A percentile compares a stretch with the other conserved stretches of the same genome.
These are phyloP conservation scores for Megacollybia platyphylla DNA, from an alignment of 1,284 basidiomycete genomes.

Conservation along the genomic window DNA sequence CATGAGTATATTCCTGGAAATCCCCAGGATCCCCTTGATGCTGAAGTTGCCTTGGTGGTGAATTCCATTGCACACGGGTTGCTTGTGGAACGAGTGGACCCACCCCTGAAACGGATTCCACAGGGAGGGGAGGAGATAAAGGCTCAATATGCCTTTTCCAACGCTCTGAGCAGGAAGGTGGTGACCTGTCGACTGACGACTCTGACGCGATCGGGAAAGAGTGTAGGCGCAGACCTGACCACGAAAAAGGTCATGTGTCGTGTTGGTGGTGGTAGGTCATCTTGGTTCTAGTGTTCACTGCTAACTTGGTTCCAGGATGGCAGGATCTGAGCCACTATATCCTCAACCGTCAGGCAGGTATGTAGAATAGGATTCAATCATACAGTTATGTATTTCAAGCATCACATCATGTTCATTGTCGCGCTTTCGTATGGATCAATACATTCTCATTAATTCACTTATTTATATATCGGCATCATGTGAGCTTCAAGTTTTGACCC, in stretches of 20 bases:
- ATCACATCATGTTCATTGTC: conserved; percentile 12
- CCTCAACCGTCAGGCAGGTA: conserved; percentile 54
- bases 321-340: conserved; percentile 76
- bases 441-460: neutral
- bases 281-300: conserved; percentile 5
- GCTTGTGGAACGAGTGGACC: conserved; percentile 68
- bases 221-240: conserved; percentile 28
- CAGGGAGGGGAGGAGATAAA: conserved; percentile 69
- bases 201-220: conserved; percentile 46
- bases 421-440: conserved; percentile 11
- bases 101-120: conserved; percentile 50
- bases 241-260: conserved; percentile 81
- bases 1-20: conserved; percentile 62
- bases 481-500: neutral
- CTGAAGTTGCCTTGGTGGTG: conserved; percentile 62
- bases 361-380: conserved; percentile 14
- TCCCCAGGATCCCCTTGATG: conserved; percentile 68
- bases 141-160: conserved; percentile 75
- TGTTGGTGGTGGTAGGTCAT: conserved; percentile 58
- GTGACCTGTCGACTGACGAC: conserved; percentile 75
- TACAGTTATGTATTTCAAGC: conserved; percentile 1
- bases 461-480: neutral
- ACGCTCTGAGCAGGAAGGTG: conserved; percentile 54
- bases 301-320: conserved; percentile 45
- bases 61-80: conserved; percentile 70